Evolutionary conservation across 768 basidiomycete species (phyloP), one percentile per base, ranked within the genome.

Genomic region (Krasilnikovozyma curviuscula): DNA sequence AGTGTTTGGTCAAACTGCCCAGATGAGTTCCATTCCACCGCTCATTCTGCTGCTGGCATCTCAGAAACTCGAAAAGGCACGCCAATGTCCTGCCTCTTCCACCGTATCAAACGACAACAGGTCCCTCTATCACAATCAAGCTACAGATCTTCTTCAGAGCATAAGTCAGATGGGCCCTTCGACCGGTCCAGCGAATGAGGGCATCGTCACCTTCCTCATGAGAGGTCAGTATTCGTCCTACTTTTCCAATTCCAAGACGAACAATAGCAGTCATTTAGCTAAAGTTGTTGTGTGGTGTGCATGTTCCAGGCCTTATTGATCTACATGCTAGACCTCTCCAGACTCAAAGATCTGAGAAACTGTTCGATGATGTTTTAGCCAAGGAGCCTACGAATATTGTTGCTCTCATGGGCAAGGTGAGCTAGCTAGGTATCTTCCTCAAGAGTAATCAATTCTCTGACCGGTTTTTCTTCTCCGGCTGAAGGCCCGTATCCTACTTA

Each of bases 381-480:
- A 70, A 75, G 53, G 81, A 81, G 57, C 82, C 88, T 0, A 83
- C 78, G 16, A 91, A 97, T 59, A 60, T 93, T 5, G 75, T 89
- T 30, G 88, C 89, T 0, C 68, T 91, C 5, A 69, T 86, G 8
- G 88, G 86, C 46, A 85, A 89, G 69, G 85, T 81, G 40, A 25
- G 65, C 58, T 8, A n/a, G 10, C 30, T 10, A 33, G 16, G 23
- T 14, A 24, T 1, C 18, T n/a, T 49, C 9, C 30, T 39, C 18
- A 7, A 4, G 4, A 33, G 13, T 39, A 40, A 18, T 28, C 5
- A 23, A 38, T 23, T 6, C 18, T 6, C 7, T 38, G 37, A n/a
- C 5, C 24, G 23, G 2, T 9, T 5, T 21, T 8, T 18, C n/a
- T 10, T 5, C 19, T 19, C 21, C 45, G 35, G 24, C 25, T 14